Conservation (phyloP, 2,329 filamentous ascomycete genomes). For the Fusarium haematococcum region DNA sequence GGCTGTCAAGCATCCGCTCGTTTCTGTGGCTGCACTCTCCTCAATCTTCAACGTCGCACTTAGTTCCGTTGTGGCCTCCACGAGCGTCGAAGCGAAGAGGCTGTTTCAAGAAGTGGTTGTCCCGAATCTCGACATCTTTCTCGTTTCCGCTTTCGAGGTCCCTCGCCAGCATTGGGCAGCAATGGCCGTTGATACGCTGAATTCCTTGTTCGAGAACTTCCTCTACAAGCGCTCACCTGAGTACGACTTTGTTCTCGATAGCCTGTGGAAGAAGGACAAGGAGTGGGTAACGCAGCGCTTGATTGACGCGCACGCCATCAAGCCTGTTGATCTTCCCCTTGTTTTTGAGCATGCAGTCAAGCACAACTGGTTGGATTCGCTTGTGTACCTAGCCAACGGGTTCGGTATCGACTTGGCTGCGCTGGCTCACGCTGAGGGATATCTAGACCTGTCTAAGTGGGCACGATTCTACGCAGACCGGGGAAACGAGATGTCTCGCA, state of each 20-base stretch:
- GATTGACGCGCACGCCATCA: conserved; percentile 82
- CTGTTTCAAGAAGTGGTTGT: conserved; percentile 76
- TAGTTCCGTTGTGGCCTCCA: conserved; percentile 70
- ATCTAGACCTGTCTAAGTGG: conserved; percentile 87
- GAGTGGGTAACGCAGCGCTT: conserved; percentile 87
- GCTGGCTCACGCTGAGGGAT: conserved; percentile 82
- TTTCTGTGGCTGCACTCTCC: conserved; percentile 86
- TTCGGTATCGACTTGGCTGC: conserved; percentile 91
- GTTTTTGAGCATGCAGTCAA: conserved; percentile 75
- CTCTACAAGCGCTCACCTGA: conserved; percentile 81
- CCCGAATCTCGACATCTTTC: conserved; percentile 81
- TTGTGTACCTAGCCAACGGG: conserved; percentile 82
- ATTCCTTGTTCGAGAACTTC: conserved; percentile 85
- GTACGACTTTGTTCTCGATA: conserved; percentile 90
- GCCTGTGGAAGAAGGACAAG: conserved; percentile 90
- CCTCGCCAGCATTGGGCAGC: conserved; percentile 78
- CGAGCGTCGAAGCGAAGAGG: conserved; percentile 72
- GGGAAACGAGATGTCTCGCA: conserved; percentile 74
- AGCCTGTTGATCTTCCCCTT: conserved; percentile 63
- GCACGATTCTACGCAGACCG: conserved; percentile 77
- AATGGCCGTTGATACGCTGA: conserved; percentile 80
- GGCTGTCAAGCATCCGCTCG: conserved; percentile 86
- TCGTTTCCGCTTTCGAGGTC: conserved; percentile 82
- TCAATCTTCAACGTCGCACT: conserved; percentile 75
- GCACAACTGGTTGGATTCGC: conserved; percentile 85